Percentiles rank a stretch among this genome's conserved stretches.
Conservation (phyloP, 2,329 filamentous ascomycete genomes). For the Verticillium nonalfalfae region DNA sequence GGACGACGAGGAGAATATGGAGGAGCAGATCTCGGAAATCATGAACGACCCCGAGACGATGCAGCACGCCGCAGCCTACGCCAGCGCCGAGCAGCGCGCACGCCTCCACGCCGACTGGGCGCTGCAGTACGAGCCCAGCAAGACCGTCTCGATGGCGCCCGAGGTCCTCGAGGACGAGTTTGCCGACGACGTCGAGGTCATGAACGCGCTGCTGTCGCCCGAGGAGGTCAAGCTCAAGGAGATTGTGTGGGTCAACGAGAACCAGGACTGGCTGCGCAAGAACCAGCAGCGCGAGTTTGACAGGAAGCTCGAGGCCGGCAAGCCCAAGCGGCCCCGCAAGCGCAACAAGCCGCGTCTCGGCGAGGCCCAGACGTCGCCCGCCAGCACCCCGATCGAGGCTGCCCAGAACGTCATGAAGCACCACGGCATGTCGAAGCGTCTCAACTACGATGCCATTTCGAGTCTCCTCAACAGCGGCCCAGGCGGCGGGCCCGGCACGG, state of each 20-base stretch:
- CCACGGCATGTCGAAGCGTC: slow-evolving; percentile 64
- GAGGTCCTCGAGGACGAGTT: slow-evolving; percentile 79
- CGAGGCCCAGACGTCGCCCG: slow-evolving; percentile 59
- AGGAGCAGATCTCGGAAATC: slow-evolving; percentile 64
- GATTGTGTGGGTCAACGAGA: slow-evolving; percentile 88
- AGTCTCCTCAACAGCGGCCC: slow-evolving; percentile 47
- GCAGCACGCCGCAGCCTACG: slow-evolving; percentile 51
- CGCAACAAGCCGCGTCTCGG: slow-evolving; percentile 54
- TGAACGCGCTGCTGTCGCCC: slow-evolving; percentile 67
- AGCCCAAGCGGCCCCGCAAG: slow-evolving; percentile 51
- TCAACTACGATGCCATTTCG: slow-evolving; percentile 63
- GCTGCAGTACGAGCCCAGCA: slow-evolving; percentile 38
- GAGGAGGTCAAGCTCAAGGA: slow-evolving; percentile 80
- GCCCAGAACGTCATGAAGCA: slow-evolving; percentile 62
- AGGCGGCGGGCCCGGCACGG: slow-evolving; percentile 39
- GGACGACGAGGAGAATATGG: slow-evolving; percentile 57
- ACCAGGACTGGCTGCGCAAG: slow-evolving; percentile 85
- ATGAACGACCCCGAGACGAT: slow-evolving; percentile 56
- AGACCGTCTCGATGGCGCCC: slow-evolving; percentile 48
- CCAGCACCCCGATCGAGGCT: slow-evolving; percentile 63
- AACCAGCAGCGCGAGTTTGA: slow-evolving; percentile 80
- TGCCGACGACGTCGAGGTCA: slow-evolving; percentile 81
- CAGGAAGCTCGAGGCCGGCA: slow-evolving; percentile 55
- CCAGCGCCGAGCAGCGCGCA: slow-evolving; percentile 49
- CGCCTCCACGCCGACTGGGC: slow-evolving; percentile 46